Percentiles rank a stretch among this genome's conserved stretches.
phyloP scores from a whole-genome alignment of 495 filamentous ascomycete species.

The Penicillium silybi region DNA sequence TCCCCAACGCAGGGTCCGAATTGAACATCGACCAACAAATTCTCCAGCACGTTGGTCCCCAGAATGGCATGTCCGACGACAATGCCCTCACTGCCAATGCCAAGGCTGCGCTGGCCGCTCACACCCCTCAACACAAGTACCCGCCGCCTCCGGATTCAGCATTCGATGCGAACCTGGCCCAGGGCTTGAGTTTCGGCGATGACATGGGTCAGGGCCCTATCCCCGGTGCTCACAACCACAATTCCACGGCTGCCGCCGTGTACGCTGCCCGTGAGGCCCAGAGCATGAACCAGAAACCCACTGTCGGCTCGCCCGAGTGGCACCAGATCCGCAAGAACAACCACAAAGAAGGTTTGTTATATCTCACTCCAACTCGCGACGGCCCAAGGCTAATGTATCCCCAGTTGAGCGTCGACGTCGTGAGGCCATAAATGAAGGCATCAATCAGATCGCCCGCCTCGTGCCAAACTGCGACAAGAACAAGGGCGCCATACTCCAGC shows the following conservation, averaged over 20 bases:
- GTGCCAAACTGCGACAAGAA: conserved; percentile 99
- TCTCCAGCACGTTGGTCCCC: conserved; percentile 45
- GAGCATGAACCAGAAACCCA: conserved; percentile 63
- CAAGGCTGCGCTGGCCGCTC: conserved; percentile 45
- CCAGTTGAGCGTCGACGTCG: conserved; percentile 93
- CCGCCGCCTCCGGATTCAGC: conserved; percentile 38
- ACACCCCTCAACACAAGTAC: conserved; percentile 43
- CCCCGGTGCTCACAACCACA: conserved; percentile 37
- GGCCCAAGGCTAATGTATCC: conserved; percentile 3
- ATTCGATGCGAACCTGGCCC: conserved; percentile 41
- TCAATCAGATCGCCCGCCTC: conserved; percentile 96
- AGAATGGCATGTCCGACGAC: conserved; percentile 46
- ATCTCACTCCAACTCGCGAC: neutral
- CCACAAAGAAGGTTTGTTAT: conserved; percentile 86
- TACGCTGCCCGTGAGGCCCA: conserved; percentile 45
- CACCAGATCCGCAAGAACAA: conserved; percentile 97
- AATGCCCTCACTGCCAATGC: conserved; percentile 45
- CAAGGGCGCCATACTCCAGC: conserved; percentile 93
- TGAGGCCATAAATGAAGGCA: conserved; percentile 98
- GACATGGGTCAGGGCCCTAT: conserved; percentile 41
- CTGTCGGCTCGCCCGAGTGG: conserved; percentile 95
- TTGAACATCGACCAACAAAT: conserved; percentile 49
- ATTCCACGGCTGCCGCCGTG: conserved; percentile 47
- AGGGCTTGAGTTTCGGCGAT: conserved; percentile 42
- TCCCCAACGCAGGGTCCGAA: conserved; percentile 34